Percentiles rank a stretch among this genome's conserved stretches.
These are phyloP conservation scores for Spathaspora girioi DNA, from an alignment of 805 yeast genomes.

Conservation along the genomic window DNA sequence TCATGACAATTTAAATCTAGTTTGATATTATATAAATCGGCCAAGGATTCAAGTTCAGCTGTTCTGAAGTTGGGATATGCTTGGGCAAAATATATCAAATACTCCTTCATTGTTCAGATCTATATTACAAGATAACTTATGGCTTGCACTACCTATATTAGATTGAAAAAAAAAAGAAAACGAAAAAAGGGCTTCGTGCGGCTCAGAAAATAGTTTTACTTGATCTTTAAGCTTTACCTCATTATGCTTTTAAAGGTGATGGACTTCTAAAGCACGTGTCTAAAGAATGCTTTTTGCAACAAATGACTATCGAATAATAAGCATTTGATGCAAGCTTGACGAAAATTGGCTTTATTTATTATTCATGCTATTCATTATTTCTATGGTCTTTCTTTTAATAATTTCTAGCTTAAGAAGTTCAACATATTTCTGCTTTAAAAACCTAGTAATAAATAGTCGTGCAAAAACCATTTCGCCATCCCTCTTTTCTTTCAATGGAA, in stretches of 20 bases:
- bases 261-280: no score
- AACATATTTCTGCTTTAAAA: no score
- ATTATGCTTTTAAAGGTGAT: no score
- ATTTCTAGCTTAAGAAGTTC: neutral
- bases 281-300: no score
- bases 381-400: neutral
- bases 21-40: slow-evolving; percentile 53
- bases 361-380: no score
- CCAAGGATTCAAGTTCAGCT: slow-evolving; percentile 84
- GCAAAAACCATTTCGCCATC: neutral
- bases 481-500: neutral
- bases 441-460: neutral
- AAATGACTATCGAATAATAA: no score
- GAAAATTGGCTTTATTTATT: no score
- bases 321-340: no score
- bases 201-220: neutral
- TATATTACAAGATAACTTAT: no score
- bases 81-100: slow-evolving; percentile 82
- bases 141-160: neutral
- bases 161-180: neutral
- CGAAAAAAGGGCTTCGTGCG: neutral
- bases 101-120: slow-evolving; percentile 45
- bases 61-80: slow-evolving; percentile 71
- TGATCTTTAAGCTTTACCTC: no score
- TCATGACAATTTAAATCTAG: slow-evolving; percentile 60